A percentile compares a stretch with the other conserved stretches of the same genome.
phyloP scores from a whole-genome alignment of 2,329 filamentous ascomycete genomes.

The Xylaria sp. region DNA sequence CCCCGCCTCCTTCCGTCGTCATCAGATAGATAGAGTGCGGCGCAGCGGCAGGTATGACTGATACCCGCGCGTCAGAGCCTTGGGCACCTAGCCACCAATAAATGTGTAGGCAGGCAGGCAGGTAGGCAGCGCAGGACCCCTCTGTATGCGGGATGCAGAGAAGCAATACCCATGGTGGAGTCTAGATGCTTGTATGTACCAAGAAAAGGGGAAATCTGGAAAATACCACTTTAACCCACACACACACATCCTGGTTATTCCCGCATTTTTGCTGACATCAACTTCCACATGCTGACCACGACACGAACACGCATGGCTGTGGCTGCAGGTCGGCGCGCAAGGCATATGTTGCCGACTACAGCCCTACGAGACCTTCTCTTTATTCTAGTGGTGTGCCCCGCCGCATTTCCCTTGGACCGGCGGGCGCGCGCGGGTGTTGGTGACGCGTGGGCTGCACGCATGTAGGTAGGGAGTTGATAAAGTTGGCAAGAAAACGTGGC shows the following conservation, averaged over 20 bases:
- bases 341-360: conserved; percentile 10
- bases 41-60: too few species aligned
- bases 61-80: too few species aligned
- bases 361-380: conserved; percentile 12
- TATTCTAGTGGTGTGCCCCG: neutral
- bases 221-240: conserved; percentile 8
- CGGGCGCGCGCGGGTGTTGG: conserved; percentile 1
- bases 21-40: too few species aligned
- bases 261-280: conserved; percentile 8
- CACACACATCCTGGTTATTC: conserved; percentile 2
- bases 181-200: too few species aligned
- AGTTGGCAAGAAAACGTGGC: neutral
- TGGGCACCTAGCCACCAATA: too few species aligned
- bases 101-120: too few species aligned
- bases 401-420: neutral
- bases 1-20: too few species aligned
- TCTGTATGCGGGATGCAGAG: too few species aligned
- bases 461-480: neutral
- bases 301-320: neutral
- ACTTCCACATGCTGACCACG: neutral
- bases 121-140: neutral
- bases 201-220: too few species aligned
- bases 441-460: neutral
- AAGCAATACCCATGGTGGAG: neutral
- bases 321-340: neutral